Conservation (phyloP, 2,329 filamentous ascomycete genomes). For the Emmonsia crescens region DNA sequence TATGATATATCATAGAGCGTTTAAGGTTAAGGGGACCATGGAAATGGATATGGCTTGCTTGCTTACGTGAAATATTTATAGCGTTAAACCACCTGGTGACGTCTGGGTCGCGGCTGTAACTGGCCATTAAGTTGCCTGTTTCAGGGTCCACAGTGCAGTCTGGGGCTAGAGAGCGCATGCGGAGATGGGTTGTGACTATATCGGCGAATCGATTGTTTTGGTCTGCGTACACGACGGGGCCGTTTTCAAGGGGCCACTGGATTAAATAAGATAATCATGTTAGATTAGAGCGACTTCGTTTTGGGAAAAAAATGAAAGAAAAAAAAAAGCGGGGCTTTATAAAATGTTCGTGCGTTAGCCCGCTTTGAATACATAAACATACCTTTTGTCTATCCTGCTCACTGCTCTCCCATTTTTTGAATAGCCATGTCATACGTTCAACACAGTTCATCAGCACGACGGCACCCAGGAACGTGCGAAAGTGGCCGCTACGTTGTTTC, state of each 20-base stretch:
- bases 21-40: not conserved
- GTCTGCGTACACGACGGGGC: slow-evolving; percentile 41
- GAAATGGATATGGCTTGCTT: not conserved
- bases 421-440: slow-evolving; percentile 50
- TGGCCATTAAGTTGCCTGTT: slow-evolving; percentile 28
- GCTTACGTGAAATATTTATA: slow-evolving; percentile 32
- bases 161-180: slow-evolving; percentile 43
- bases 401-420: slow-evolving; percentile 41
- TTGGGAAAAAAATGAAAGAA: not conserved
- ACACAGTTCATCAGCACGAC: slow-evolving; percentile 50
- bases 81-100: slow-evolving; percentile 32
- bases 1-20: no score
- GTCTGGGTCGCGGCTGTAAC: slow-evolving; percentile 29
- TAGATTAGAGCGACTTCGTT: not conserved
- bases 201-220: slow-evolving; percentile 50
- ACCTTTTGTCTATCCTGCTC: slow-evolving; percentile 27
- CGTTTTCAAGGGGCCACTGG: slow-evolving; percentile 45
- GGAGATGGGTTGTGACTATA: slow-evolving; percentile 47
- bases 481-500: slow-evolving; percentile 45
- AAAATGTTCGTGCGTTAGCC: no score
- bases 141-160: slow-evolving; percentile 29
- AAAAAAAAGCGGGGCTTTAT: not conserved
- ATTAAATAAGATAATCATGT: not conserved
- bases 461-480: slow-evolving; percentile 49
- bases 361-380: slow-evolving; percentile 15